Percentiles rank a stretch among this genome's conserved stretches.
Evolutionary conservation across 306 rosid species (phyloP).

Genomic region (Sindora glabra): DNA sequence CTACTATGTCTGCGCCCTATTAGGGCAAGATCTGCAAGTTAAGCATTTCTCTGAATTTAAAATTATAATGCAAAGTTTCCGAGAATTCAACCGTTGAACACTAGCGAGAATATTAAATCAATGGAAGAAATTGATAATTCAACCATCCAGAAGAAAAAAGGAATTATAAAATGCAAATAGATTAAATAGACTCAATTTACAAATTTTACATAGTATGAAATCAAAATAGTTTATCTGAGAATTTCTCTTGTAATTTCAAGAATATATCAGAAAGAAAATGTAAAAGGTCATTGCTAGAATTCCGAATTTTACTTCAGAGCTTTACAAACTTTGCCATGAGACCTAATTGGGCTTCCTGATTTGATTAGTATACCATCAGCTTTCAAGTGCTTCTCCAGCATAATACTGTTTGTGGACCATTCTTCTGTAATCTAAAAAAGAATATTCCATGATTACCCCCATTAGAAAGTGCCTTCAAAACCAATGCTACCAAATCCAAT

Average conservation of each 20-base stretch:
- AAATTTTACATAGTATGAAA: constrained; percentile 13
- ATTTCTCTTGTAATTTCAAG: constrained; percentile 12
- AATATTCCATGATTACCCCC: neutral
- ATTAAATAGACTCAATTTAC: neutral
- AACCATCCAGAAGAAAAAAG: neutral
- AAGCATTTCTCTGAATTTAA: too few relatives aligned
- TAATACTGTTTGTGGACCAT: constrained; percentile 80
- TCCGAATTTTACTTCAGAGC: constrained; percentile 18
- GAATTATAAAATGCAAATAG: neutral
- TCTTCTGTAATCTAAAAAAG: constrained; percentile 58
- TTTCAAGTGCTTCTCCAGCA: constrained; percentile 66
- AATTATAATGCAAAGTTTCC: too few relatives aligned
- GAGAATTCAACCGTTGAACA: too few relatives aligned
- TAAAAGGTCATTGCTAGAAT: constrained; percentile 4
- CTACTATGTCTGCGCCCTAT: too few relatives aligned
- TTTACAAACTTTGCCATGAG: constrained; percentile 17
- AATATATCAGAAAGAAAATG: constrained; percentile 11
- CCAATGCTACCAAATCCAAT: neutral
- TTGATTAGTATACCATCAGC: constrained; percentile 37
- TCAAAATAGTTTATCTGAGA: neutral
- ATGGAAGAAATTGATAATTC: neutral
- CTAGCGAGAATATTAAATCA: neutral
- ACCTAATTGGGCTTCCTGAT: neutral
- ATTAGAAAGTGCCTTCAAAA: neutral
- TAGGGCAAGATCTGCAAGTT: too few relatives aligned